phyloP scores from a whole-genome alignment of 495 filamentous ascomycete genomes.

The Copromyces sp. region DNA sequence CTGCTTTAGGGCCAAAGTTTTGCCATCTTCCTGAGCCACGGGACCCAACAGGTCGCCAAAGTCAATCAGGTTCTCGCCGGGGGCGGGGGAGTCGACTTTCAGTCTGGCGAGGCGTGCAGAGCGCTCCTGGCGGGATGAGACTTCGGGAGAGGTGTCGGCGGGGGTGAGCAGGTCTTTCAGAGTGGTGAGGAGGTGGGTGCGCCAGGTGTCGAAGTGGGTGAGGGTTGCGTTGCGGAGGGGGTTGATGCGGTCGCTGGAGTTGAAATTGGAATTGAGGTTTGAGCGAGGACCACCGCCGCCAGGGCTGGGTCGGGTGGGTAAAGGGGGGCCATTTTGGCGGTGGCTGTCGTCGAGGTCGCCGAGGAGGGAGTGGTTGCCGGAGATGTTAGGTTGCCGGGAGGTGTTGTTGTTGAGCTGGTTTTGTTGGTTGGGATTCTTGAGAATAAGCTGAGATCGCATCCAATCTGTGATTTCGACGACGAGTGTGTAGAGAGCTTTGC shows the following conservation, averaged over 20 bases:
- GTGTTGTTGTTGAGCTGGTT: not conserved
- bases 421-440: slow-evolving; percentile 5
- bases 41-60: slow-evolving; percentile 12
- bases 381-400: not conserved
- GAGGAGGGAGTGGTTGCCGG: slow-evolving; percentile 1
- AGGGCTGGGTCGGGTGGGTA: not conserved
- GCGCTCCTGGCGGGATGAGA: slow-evolving; percentile 29
- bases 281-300: slow-evolving; percentile 4
- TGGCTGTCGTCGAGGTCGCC: not conserved
- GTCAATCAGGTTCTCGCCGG: slow-evolving; percentile 21
- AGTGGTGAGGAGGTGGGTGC: slow-evolving; percentile 21
- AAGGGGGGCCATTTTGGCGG: slow-evolving; percentile 5
- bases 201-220: slow-evolving; percentile 33
- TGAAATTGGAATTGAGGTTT: slow-evolving; percentile 10
- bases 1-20: not conserved
- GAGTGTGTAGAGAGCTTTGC: slow-evolving; percentile 32
- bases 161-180: slow-evolving; percentile 29
- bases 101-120: slow-evolving; percentile 14
- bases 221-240: slow-evolving; percentile 26
- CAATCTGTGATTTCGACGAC: slow-evolving; percentile 26
- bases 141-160: slow-evolving; percentile 24
- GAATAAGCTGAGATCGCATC: slow-evolving; percentile 33
- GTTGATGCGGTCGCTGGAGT: slow-evolving; percentile 4
- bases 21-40: not conserved
- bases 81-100: slow-evolving; percentile 1